Base-by-base conservation (phyloP, 2,329 filamentous ascomycete species). In the Graphilbum sp. region DNA sequence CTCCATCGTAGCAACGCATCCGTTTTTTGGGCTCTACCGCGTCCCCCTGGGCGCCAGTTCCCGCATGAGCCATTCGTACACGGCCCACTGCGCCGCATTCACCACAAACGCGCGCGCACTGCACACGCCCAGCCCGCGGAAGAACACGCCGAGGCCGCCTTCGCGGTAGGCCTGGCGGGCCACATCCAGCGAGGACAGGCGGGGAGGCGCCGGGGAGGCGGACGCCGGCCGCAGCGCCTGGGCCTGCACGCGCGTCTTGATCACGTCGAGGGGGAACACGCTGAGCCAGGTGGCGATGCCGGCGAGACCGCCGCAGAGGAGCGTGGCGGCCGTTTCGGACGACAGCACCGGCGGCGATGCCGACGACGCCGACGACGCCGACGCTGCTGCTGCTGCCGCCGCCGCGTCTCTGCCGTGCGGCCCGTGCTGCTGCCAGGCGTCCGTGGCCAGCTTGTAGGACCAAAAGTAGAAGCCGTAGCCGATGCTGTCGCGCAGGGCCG, bases 401-500 rank as follows among this genome's bases (percentile, higher is more conserved):
- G 36, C n/a, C 13, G 25, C 9, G 15, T 37, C n/a, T n/a, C n/a
- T n/a, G n/a, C n/a, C n/a, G n/a, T n/a, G n/a, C n/a, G n/a, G n/a
- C n/a, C n/a, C n/a, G n/a, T n/a, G n/a, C n/a, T n/a, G n/a, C n/a
- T 21, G 21, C 27, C 44, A 39, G 58, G 59, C 16, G 27, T 72
- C 67, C 45, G 79, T 84, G 45, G 67, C 73, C 41, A 87, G 61
- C 56, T 92, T 82, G 52, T 95, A 96, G 1, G 80, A 79, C 81
- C 82, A 93, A 56, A 96, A 96, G 53, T 95, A 96, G 56, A 95
- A 95, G 0, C 87, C 88, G 58, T 95, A 96, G n/a, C 88, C 88
- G 39, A 95, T 71, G 41, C 79, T 79, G 57, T 96, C 88, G 36
- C 88, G 69, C 31, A 88, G 53, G 38, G 79, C 83, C 1, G 88